These are phyloP conservation scores for Yamadazyma spencermartinsiae DNA, from an alignment of 1,139 yeast genomes.

Conservation along the genomic window DNA sequence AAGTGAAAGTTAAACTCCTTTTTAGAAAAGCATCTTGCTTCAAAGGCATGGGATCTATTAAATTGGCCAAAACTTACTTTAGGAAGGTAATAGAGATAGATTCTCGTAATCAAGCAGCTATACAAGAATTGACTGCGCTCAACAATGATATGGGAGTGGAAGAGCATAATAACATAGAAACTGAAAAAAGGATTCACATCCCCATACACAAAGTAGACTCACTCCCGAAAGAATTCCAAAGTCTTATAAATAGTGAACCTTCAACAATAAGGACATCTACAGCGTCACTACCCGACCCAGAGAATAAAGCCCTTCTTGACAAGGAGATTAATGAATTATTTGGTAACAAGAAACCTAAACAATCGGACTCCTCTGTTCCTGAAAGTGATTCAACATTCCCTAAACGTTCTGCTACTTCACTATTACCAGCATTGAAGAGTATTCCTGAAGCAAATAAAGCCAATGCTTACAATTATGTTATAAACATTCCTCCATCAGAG, in stretches of 20 bases:
- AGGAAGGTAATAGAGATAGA: constrained; percentile 47
- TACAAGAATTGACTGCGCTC: constrained; percentile 21
- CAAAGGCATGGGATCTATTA: constrained; percentile 29
- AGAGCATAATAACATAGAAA: not conserved
- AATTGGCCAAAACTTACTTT: constrained; percentile 37
- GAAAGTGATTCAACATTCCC: constrained; percentile 16
- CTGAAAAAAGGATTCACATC: constrained; percentile 20
- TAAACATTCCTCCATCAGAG: constrained; percentile 29
- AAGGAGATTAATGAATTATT: constrained; percentile 14
- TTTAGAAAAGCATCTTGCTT: constrained; percentile 59
- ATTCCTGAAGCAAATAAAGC: constrained; percentile 29
- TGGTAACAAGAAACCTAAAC: constrained; percentile 2
- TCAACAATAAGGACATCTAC: not conserved
- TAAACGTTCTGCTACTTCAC: constrained; percentile 31
- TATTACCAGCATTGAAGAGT: constrained; percentile 26
- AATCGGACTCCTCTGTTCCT: not conserved
- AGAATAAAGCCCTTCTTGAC: constrained; percentile 8
- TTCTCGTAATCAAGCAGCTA: constrained; percentile 39
- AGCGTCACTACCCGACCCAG: constrained; percentile 3
- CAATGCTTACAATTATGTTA: constrained; percentile 42
- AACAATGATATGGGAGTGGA: constrained; percentile 6
- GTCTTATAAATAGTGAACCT: constrained; percentile 2
- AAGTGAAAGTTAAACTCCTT: constrained; percentile 49
- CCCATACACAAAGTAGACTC: constrained; percentile 46
- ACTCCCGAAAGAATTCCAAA: constrained; percentile 37